Evolutionary conservation across 2,329 filamentous ascomycete genomes (phyloP).

Genomic region (Seiridium cupressi): DNA sequence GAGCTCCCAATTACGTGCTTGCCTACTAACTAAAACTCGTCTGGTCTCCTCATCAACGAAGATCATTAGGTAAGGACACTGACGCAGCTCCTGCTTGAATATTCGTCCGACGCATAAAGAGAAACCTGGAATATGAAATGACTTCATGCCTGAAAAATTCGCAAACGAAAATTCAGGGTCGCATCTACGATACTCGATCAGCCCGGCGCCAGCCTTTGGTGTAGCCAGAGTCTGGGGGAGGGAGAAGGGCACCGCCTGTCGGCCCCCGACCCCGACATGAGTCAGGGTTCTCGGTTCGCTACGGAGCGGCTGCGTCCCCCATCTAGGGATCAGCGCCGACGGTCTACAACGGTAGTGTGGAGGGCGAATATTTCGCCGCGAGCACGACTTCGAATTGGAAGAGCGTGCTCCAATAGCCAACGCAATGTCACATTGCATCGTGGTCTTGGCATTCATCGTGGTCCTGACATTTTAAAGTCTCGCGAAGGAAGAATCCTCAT

Average conservation of each 20-base stretch:
- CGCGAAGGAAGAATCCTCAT: too few relatives aligned
- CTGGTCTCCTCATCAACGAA: neutral
- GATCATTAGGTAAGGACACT: constrained; percentile 1
- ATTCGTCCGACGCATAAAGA: too few relatives aligned
- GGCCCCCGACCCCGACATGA: neutral
- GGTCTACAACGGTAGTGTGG: neutral
- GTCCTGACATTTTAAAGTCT: too few relatives aligned
- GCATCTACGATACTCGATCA: too few relatives aligned
- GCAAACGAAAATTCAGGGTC: too few relatives aligned
- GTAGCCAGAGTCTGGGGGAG: neutral
- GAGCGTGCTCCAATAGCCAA: neutral
- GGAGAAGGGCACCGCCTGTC: neutral
- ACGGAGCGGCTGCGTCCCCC: neutral
- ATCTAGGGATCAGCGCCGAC: neutral
- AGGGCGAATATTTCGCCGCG: neutral
- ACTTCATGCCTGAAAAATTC: too few relatives aligned
- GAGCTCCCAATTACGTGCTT: constrained; percentile 2
- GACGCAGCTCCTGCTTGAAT: neutral
- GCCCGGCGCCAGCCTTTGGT: too few relatives aligned
- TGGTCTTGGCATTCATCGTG: neutral
- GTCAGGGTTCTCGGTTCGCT: neutral
- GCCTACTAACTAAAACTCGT: neutral
- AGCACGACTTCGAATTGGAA: neutral
- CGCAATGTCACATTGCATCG: neutral
- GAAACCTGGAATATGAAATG: too few relatives aligned